Evolutionary conservation across 768 basidiomycete genomes (phyloP).

Genomic region (Amyloporia xantha): DNA sequence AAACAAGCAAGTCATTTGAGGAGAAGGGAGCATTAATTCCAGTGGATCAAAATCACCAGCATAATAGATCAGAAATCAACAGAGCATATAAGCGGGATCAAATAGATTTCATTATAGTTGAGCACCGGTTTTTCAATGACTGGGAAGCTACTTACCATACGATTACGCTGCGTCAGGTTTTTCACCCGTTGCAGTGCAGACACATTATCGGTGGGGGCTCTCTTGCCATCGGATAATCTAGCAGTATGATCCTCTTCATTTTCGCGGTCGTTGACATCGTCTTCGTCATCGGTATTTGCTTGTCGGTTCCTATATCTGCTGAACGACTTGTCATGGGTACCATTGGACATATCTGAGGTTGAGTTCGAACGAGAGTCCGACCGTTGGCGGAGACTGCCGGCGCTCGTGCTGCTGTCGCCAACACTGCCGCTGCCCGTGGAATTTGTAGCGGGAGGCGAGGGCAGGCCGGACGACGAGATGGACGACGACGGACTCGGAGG

Average conservation of each 20-base stretch:
- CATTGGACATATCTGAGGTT: slow-evolving; percentile 34
- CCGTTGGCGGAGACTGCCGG: slow-evolving; percentile 33
- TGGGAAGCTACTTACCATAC: slow-evolving; percentile 62
- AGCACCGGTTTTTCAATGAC: too few relatives aligned
- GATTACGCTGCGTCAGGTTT: slow-evolving; percentile 65
- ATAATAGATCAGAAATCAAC: too few relatives aligned
- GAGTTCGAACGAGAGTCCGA: slow-evolving; percentile 24
- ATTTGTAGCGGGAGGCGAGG: slow-evolving; percentile 81
- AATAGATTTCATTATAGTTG: too few relatives aligned
- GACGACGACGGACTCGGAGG: slow-evolving; percentile 56
- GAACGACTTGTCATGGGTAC: slow-evolving; percentile 28
- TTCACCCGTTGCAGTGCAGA: slow-evolving; percentile 61
- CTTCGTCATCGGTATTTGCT: slow-evolving; percentile 31
- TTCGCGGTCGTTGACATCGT: slow-evolving; percentile 43
- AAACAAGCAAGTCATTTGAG: background rate
- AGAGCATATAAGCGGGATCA: too few relatives aligned
- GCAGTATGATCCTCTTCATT: slow-evolving; percentile 64
- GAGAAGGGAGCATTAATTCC: too few relatives aligned
- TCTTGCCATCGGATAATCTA: slow-evolving; percentile 28
- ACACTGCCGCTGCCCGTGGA: slow-evolving; percentile 79
- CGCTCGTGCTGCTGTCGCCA: slow-evolving; percentile 42
- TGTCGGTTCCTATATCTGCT: slow-evolving; percentile 21
- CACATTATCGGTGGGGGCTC: slow-evolving; percentile 36
- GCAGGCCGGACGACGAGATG: slow-evolving; percentile 59
- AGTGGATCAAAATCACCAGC: too few relatives aligned